Percentiles rank a stretch among this genome's conserved stretches.
Evolutionary conservation across 805 yeast genomes (phyloP).

Genomic region (Candida piceae): DNA sequence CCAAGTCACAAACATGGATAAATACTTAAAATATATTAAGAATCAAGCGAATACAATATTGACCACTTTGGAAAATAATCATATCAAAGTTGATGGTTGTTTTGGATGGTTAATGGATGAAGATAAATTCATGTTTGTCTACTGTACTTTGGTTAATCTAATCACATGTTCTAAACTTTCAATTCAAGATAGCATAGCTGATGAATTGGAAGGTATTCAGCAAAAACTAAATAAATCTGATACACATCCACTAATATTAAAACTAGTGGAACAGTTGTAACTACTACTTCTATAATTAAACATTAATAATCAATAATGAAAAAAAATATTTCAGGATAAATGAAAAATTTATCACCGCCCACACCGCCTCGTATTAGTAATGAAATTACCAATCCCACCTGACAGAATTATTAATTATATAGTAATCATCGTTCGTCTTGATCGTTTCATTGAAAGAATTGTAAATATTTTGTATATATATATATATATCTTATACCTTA

Average conservation of each 20-base stretch:
- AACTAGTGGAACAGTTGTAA: conserved; percentile 4
- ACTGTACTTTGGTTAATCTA: conserved; percentile 12
- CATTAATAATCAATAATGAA: too few relatives aligned
- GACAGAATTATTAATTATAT: too few relatives aligned
- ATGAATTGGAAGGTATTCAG: neutral
- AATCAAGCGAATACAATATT: neutral
- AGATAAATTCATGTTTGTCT: conserved; percentile 18
- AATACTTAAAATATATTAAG: neutral
- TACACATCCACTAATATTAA: conserved; percentile 15
- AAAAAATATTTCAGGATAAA: too few relatives aligned
- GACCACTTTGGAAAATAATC: conserved; percentile 1
- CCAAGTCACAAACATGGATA: neutral
- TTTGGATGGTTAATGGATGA: conserved; percentile 28
- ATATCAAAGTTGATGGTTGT: conserved; percentile 21
- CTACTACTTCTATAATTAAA: too few relatives aligned
- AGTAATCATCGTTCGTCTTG: too few relatives aligned
- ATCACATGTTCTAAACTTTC: conserved; percentile 5
- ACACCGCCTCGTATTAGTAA: too few relatives aligned
- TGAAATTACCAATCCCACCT: too few relatives aligned
- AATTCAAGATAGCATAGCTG: neutral
- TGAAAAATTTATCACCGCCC: too few relatives aligned
- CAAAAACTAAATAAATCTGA: neutral
- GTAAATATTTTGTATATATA: too few relatives aligned
- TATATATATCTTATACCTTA: too few relatives aligned
- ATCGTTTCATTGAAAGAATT: too few relatives aligned